Evolutionary conservation across 805 yeast genomes (phyloP).

Genomic region (Ogataea sp.): DNA sequence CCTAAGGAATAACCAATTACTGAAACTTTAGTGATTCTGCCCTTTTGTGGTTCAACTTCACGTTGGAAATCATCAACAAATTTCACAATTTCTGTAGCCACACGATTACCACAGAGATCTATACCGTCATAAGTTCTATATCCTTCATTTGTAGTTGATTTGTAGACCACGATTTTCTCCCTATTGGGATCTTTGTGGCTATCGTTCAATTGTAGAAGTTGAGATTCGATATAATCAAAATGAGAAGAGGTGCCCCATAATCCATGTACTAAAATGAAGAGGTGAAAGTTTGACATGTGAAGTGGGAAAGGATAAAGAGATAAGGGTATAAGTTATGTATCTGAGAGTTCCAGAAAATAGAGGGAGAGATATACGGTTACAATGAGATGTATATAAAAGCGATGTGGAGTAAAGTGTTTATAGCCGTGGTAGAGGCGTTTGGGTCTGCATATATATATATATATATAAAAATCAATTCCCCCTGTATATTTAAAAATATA

Average conservation of each 20-base stretch:
- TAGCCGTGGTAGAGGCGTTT: too few species aligned
- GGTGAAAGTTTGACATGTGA: conserved; percentile 31
- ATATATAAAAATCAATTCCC: too few species aligned
- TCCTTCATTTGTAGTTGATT: conserved; percentile 56
- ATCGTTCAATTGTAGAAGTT: conserved; percentile 27
- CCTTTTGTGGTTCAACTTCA: too few species aligned
- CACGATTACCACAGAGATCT: conserved; percentile 74
- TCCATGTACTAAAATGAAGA: conserved; percentile 51
- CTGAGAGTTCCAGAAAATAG: too few species aligned
- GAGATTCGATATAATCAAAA: conserved; percentile 50
- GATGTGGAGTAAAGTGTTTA: too few species aligned
- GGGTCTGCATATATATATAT: too few species aligned
- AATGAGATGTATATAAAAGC: too few species aligned
- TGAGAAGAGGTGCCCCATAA: conserved; percentile 76
- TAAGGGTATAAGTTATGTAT: neutral
- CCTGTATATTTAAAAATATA: too few species aligned
- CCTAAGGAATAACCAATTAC: conserved; percentile 86
- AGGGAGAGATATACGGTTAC: too few species aligned
- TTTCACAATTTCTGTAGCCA: conserved; percentile 54
- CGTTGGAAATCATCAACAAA: too few species aligned
- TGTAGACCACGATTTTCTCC: conserved; percentile 32
- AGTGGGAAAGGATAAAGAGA: conserved; percentile 1
- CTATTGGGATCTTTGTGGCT: conserved; percentile 3
- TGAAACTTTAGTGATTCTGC: conserved; percentile 55
- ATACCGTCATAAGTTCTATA: conserved; percentile 81